Percentiles rank a stretch among this genome's conserved stretches.
phyloP scores from a whole-genome alignment of 257 asterid species.

The Lavandula angustifolia region DNA sequence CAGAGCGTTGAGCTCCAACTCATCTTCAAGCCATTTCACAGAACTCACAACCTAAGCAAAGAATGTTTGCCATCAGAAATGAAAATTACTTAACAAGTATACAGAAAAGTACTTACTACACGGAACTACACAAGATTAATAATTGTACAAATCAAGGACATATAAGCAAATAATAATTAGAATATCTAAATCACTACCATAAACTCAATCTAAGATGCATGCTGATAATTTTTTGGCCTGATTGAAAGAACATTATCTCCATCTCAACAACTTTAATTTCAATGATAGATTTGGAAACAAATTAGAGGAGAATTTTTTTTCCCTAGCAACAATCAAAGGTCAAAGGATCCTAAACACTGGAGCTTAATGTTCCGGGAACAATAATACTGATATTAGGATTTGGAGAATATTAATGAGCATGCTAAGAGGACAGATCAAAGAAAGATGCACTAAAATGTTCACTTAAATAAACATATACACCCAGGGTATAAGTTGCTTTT shows the following conservation, averaged over 20 bases:
- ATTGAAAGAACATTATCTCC: slow-evolving; percentile 10
- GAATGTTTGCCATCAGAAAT: slow-evolving; percentile 27
- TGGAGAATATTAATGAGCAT: too few relatives aligned
- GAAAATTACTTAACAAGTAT: neutral
- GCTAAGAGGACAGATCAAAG: too few relatives aligned
- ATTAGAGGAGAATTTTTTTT: neutral
- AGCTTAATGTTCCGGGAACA: too few relatives aligned
- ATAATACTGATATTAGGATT: too few relatives aligned
- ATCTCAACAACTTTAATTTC: slow-evolving; percentile 12
- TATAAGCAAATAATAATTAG: slow-evolving; percentile 4
- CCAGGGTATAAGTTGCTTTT: too few relatives aligned
- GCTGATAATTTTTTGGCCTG: slow-evolving; percentile 15
- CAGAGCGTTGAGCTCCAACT: slow-evolving; percentile 98
- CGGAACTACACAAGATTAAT: slow-evolving; percentile 1
- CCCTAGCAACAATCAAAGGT: neutral
- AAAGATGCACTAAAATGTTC: too few relatives aligned
- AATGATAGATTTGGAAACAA: neutral
- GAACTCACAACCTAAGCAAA: too few relatives aligned
- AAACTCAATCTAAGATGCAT: slow-evolving; percentile 18
- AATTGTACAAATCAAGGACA: slow-evolving; percentile 12
- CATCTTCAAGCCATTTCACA: slow-evolving; percentile 99
- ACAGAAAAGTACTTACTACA: slow-evolving; percentile 8
- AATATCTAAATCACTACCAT: slow-evolving; percentile 22
- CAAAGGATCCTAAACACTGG: too few relatives aligned
- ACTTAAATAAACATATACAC: too few relatives aligned